Evolutionary conservation across 306 rosid genomes (phyloP).

Genomic region (Cicer bijugum): DNA sequence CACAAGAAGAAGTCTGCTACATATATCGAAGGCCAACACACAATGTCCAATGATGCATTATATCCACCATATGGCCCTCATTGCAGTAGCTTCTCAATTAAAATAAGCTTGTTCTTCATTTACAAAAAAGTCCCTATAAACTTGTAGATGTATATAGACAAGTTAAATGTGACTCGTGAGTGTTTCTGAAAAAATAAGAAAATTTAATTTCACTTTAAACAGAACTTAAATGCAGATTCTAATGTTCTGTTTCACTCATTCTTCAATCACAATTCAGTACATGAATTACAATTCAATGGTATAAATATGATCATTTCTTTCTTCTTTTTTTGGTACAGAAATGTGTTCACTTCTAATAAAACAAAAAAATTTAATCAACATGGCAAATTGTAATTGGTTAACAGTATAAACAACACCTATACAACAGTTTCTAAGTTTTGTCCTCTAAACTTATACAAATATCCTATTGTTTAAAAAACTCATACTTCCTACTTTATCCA

Average conservation of each 20-base stretch:
- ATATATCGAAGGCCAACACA: neutral
- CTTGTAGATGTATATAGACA: neutral
- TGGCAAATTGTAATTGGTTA: neutral
- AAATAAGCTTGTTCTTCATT: neutral
- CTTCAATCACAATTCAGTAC: too few species aligned
- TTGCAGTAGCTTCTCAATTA: neutral
- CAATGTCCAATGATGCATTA: neutral
- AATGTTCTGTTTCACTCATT: neutral
- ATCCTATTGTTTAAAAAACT: neutral
- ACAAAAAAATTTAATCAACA: neutral
- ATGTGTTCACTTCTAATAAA: neutral
- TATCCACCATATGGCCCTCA: neutral
- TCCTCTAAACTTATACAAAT: neutral
- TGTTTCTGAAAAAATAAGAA: neutral
- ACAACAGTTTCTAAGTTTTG: neutral
- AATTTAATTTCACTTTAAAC: neutral
- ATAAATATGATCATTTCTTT: neutral
- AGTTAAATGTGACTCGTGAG: neutral
- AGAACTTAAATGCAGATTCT: neutral
- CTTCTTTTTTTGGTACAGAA: too few species aligned
- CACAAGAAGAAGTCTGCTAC: neutral
- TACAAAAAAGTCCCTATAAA: neutral
- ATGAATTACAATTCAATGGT: neutral
- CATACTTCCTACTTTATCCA: slow-evolving; percentile 1
- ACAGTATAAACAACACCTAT: neutral